Base-by-base conservation (phyloP, 345 rosid species). In the Eutrema yunnanense region DNA sequence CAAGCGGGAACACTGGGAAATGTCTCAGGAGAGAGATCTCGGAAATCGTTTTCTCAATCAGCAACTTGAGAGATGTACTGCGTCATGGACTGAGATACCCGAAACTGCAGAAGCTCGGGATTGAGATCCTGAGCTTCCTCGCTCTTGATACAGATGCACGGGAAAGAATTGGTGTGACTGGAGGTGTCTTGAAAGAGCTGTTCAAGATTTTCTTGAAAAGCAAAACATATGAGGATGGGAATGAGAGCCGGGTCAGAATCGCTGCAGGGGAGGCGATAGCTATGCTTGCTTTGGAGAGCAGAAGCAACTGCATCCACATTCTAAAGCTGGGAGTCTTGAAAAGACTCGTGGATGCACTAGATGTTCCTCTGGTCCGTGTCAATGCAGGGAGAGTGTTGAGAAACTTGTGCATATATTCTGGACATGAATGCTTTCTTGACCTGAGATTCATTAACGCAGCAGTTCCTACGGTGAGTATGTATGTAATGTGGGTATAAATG, bases 191-290 rank as follows among this genome's bases (percentile, higher is more conserved):
- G 9, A 88, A 82, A 86, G 98, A 93, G 81, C 71, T 93, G 57
- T 72, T 90, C 78, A 86, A 84, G 69, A 87, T 93, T 65, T 90
- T 93, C 82, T 85, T 88, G 71, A 64, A 78, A 26, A 74, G 81
- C 6, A 72, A 69, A 32, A 61, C 48, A n/a, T 74, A 77, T 2
- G 83, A 61, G 32, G 59, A 52, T 69, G 86, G 53, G 62, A 81
- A 80, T 57, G 78, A 58, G 47, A 50, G 22, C 3, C 74, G 68
- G n/a, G 94, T 82, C 26, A 81, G 90, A 41, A 73, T 70, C 49
- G 96, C 90, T 2, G 92, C 96, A 26, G 98, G 98, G 19, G 96
- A 87, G 77, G 96, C 98, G 11, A 77, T 93, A 54, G 91, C 89
- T 10, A 87, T 93, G 97, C 76, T 93, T 73, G 88, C 86, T 41